Conservation (phyloP, 1,284 basidiomycete genomes). For the Fomitopsis betulina region DNA sequence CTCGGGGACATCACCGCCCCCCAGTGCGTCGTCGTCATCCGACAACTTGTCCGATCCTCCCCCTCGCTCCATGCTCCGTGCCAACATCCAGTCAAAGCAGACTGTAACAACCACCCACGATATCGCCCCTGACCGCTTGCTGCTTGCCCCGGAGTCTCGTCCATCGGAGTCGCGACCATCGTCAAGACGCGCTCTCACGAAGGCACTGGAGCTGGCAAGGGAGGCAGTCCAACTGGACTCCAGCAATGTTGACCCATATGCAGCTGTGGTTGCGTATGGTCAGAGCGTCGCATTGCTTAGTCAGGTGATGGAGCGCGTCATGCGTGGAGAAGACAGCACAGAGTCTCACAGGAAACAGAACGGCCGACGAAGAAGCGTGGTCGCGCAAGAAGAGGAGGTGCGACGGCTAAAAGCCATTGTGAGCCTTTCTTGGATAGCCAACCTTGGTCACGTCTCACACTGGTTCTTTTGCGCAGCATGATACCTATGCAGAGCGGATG, state of each 20-base stretch:
- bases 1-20: constrained; percentile 24
- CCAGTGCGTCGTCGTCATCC: constrained; percentile 30
- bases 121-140: constrained; percentile 37
- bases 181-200: constrained; percentile 72
- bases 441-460: constrained; percentile 4
- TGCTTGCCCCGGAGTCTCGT: constrained; percentile 41
- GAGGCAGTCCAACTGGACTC: constrained; percentile 80
- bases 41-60: constrained; percentile 57
- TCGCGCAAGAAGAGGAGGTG: constrained; percentile 83
- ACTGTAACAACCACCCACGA: constrained; percentile 26
- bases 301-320: constrained; percentile 83
- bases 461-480: constrained; percentile 50
- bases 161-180: constrained; percentile 44
- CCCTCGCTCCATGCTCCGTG: constrained; percentile 34
- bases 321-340: constrained; percentile 74
- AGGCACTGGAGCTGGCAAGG: constrained; percentile 75
- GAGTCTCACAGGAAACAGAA: constrained; percentile 50
- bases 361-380: constrained; percentile 68
- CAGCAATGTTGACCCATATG: constrained; percentile 76
- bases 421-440: constrained; percentile 31
- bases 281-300: constrained; percentile 77
- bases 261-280: constrained; percentile 76
- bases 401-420: constrained; percentile 77
- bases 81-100: constrained; percentile 17
- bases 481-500: constrained; percentile 86